phyloP scores from a whole-genome alignment of 345 rosid species.

The Erysimum cheiranthoides region DNA sequence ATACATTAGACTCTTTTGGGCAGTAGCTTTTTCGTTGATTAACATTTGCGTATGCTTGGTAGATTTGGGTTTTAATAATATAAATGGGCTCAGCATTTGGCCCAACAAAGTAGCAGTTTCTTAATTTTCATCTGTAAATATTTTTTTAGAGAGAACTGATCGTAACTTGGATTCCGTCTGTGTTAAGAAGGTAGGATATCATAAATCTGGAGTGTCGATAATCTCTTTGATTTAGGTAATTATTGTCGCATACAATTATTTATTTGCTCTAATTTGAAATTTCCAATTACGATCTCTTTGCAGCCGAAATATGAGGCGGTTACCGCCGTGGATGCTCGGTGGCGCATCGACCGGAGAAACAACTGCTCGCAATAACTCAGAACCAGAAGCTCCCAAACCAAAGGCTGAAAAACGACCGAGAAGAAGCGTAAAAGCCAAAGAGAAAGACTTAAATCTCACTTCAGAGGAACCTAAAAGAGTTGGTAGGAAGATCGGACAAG shows the following conservation, averaged over 20 bases:
- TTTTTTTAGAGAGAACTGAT: neutral
- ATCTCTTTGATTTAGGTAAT: neutral
- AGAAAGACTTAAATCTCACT: constrained; percentile 4
- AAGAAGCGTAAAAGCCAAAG: constrained; percentile 15
- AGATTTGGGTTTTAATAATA: too few relatives aligned
- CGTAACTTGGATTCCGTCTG: neutral
- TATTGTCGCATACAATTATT: neutral
- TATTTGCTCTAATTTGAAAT: neutral
- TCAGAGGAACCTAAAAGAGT: constrained; percentile 21
- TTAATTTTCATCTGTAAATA: neutral
- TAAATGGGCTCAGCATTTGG: constrained; percentile 21
- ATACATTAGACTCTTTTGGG: too few relatives aligned
- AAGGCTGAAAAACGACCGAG: constrained; percentile 34
- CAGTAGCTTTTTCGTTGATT: too few relatives aligned
- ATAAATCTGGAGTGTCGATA: neutral
- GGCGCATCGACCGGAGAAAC: constrained; percentile 34
- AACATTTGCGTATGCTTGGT: too few relatives aligned
- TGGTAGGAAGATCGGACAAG: neutral
- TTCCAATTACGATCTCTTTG: neutral
- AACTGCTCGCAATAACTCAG: neutral
- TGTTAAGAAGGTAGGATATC: neutral
- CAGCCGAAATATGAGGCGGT: constrained; percentile 34
- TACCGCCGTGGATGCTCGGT: constrained; percentile 44
- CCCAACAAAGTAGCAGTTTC: constrained; percentile 5
- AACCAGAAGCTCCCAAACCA: constrained; percentile 9